These are phyloP conservation scores for Penicillium corylophilum DNA, from an alignment of 2,329 filamentous ascomycete species.

Conservation along the genomic window DNA sequence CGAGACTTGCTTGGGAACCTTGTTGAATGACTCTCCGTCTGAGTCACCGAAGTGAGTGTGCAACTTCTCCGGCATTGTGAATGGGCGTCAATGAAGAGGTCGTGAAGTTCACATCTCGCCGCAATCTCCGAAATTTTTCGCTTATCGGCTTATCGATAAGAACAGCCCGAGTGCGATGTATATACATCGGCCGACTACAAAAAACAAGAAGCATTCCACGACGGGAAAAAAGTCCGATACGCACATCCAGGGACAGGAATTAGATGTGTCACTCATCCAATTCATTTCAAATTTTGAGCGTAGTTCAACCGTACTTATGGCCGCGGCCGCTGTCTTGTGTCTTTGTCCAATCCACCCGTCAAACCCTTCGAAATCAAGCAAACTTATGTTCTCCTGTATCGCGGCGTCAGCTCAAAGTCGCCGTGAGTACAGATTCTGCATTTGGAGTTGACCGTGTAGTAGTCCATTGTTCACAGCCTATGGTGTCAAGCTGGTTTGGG, in stretches of 20 bases:
- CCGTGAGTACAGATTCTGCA: too few species aligned
- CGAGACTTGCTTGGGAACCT: conserved; percentile 8
- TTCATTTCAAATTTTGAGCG: too few species aligned
- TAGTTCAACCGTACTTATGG: too few species aligned
- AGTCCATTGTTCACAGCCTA: too few species aligned
- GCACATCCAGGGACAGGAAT: not conserved
- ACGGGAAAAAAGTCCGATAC: not conserved
- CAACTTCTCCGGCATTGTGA: conserved; percentile 45
- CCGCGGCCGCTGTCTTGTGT: too few species aligned
- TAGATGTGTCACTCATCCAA: not conserved
- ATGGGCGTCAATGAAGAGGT: conserved; percentile 2
- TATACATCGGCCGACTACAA: not conserved
- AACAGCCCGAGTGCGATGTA: not conserved
- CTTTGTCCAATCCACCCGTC: too few species aligned
- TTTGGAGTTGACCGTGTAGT: too few species aligned
- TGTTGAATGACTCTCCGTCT: conserved; percentile 26
- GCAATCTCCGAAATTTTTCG: conserved; percentile 15
- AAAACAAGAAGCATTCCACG: too few species aligned
- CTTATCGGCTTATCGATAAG: conserved; percentile 19
- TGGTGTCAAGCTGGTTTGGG: too few species aligned
- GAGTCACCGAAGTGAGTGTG: conserved; percentile 39
- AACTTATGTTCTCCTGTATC: too few species aligned
- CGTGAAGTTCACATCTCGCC: not conserved
- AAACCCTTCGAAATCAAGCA: too few species aligned
- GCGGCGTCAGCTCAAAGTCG: too few species aligned